phyloP scores from a whole-genome alignment of 2,329 filamentous ascomycete genomes.

The Microascus cirrosus region DNA sequence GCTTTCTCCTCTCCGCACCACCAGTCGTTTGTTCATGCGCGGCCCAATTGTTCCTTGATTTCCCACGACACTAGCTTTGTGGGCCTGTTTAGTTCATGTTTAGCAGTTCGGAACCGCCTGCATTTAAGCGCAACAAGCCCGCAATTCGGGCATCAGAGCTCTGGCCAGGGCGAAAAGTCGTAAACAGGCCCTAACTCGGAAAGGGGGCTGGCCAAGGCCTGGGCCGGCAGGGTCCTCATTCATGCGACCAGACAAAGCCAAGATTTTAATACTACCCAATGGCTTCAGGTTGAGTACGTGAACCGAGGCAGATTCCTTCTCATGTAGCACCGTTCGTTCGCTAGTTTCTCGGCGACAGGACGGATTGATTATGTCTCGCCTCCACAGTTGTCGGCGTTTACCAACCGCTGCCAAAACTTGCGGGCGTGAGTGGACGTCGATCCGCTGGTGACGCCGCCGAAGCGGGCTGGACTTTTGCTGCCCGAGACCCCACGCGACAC shows the following conservation, averaged over 20 bases:
- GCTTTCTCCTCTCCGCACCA: too few relatives aligned
- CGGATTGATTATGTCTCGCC: too few relatives aligned
- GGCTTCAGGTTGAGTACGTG: neutral
- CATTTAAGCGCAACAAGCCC: neutral
- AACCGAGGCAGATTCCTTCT: neutral
- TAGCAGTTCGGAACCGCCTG: neutral
- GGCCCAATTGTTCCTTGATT: neutral
- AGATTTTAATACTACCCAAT: neutral
- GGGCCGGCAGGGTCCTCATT: neutral
- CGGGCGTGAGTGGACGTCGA: neutral
- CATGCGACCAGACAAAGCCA: neutral
- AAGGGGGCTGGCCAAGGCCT: neutral
- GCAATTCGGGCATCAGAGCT: too few relatives aligned
- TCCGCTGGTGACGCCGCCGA: neutral
- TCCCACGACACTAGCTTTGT: neutral
- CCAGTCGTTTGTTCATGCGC: too few relatives aligned
- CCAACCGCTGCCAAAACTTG: neutral
- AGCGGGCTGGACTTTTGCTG: neutral
- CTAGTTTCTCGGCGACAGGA: too few relatives aligned
- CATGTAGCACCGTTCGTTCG: neutral
- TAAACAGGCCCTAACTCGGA: neutral
- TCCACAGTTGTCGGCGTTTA: neutral
- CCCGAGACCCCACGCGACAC: too few relatives aligned
- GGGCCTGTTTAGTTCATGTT: neutral
- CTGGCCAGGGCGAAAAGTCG: neutral